Evolutionary conservation across 2,329 filamentous ascomycete species (phyloP).

Genomic region (Hymenotorrendiella dingleyae): DNA sequence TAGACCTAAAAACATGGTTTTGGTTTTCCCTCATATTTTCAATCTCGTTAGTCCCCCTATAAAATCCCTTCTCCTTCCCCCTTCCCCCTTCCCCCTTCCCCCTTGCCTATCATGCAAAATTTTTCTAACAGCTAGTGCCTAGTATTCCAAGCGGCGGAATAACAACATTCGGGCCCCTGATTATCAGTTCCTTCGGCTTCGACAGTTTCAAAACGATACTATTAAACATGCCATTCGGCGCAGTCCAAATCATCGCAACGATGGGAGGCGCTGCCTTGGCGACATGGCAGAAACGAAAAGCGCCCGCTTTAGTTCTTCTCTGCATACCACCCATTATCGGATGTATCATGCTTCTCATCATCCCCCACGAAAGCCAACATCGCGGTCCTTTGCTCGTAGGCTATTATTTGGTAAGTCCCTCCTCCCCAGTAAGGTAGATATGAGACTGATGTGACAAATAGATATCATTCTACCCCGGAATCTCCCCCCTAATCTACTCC

Average conservation of each 20-base stretch:
- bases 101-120: slow-evolving; percentile 47
- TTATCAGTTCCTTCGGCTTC: slow-evolving; percentile 55
- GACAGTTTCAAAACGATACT: slow-evolving; percentile 52
- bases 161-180: slow-evolving; percentile 60
- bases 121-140: slow-evolving; percentile 39
- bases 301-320: slow-evolving; percentile 46
- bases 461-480: slow-evolving; percentile 55
- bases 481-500: slow-evolving; percentile 56
- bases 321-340: slow-evolving; percentile 57
- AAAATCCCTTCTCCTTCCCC: too few species aligned
- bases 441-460: too few species aligned
- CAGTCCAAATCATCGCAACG: slow-evolving; percentile 54
- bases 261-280: slow-evolving; percentile 53
- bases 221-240: slow-evolving; percentile 63
- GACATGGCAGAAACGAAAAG: slow-evolving; percentile 52
- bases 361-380: slow-evolving; percentile 35
- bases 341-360: slow-evolving; percentile 48
- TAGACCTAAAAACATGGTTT: slow-evolving; percentile 34
- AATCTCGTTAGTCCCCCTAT: slow-evolving; percentile 17
- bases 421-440: too few species aligned
- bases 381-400: slow-evolving; percentile 45
- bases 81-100: too few species aligned
- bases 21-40: slow-evolving; percentile 28
- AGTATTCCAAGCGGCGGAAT: slow-evolving; percentile 52
- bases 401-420: slow-evolving; percentile 58